phyloP scores from a whole-genome alignment of 2,329 filamentous ascomycete species.

The Endothia cerciana region DNA sequence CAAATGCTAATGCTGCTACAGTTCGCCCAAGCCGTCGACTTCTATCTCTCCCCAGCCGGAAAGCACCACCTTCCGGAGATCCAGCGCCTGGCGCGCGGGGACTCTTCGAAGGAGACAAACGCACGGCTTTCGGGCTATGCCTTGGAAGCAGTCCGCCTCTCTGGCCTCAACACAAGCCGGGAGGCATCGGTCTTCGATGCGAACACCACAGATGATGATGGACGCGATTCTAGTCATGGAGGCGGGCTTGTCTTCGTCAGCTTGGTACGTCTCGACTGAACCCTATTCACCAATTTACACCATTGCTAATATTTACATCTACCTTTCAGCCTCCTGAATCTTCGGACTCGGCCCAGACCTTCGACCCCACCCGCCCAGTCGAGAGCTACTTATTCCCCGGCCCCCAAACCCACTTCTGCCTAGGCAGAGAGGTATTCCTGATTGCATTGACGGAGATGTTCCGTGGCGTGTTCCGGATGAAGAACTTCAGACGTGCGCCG shows the following conservation, averaged over 20 bases:
- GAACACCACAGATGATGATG: slow-evolving; percentile 39
- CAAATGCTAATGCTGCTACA: slow-evolving; percentile 34
- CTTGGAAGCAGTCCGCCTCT: slow-evolving; percentile 72
- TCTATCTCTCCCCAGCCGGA: slow-evolving; percentile 65
- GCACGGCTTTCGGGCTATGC: slow-evolving; percentile 69
- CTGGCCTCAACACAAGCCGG: slow-evolving; percentile 65
- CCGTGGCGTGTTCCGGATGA: slow-evolving; percentile 63
- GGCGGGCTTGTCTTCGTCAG: slow-evolving; percentile 67
- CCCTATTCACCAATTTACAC: slow-evolving; percentile 1
- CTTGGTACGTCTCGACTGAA: slow-evolving; percentile 53
- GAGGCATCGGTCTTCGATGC: slow-evolving; percentile 51
- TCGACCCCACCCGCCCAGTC: slow-evolving; percentile 66
- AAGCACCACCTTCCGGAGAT: slow-evolving; percentile 62
- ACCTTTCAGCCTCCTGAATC: slow-evolving; percentile 57
- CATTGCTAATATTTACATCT: slow-evolving; percentile 37
- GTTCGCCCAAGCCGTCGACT: slow-evolving; percentile 76
- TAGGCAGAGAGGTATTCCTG: slow-evolving; percentile 64
- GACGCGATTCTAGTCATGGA: slow-evolving; percentile 39
- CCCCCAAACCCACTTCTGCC: slow-evolving; percentile 63
- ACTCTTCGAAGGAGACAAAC: slow-evolving; percentile 61
- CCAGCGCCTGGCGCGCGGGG: slow-evolving; percentile 59
- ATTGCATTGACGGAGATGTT: slow-evolving; percentile 70
- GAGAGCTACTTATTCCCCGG: slow-evolving; percentile 69
- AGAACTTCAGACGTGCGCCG: slow-evolving; percentile 62
- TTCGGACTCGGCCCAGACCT: slow-evolving; percentile 57